phyloP scores from a whole-genome alignment of 345 rosid genomes.

The Citrus medica region DNA sequence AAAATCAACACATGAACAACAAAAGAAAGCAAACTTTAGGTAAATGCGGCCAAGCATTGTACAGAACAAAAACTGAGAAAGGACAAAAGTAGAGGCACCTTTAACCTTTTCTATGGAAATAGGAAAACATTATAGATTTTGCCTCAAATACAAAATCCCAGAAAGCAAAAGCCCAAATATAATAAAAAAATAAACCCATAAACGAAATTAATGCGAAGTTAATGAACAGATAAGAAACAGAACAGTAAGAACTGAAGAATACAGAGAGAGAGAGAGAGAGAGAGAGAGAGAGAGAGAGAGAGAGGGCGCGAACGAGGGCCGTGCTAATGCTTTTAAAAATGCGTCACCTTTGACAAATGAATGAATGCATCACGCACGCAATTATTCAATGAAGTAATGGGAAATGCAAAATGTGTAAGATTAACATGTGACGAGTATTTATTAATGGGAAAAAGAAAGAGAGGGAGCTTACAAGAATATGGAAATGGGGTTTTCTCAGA shows the following conservation, averaged over 20 bases:
- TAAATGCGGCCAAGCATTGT: neutral
- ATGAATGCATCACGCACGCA: neutral
- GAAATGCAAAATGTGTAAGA: neutral
- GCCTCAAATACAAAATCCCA: constrained; percentile 14
- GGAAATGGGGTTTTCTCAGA: constrained; percentile 38
- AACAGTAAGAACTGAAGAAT: neutral
- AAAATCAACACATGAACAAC: neutral
- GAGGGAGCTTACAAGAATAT: constrained; percentile 18
- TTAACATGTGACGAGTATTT: constrained; percentile 12
- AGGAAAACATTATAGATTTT: constrained; percentile 13
- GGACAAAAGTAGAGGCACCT: constrained; percentile 3
- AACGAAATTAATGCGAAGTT: neutral
- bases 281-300: neutral
- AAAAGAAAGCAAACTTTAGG: neutral
- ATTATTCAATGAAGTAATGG: neutral
- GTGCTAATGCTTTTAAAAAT: constrained; percentile 1
- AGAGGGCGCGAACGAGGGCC: neutral
- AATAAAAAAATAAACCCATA: constrained; percentile 3
- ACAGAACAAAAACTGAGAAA: neutral
- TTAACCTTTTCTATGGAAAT: constrained; percentile 17
- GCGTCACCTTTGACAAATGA: constrained; percentile 16
- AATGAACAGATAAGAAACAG: neutral
- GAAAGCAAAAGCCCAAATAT: constrained; percentile 9
- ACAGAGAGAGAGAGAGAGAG: neutral
- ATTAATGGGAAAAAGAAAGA: neutral